These are phyloP conservation scores for Candida quercuum DNA, from an alignment of 805 yeast genomes.

Conservation along the genomic window DNA sequence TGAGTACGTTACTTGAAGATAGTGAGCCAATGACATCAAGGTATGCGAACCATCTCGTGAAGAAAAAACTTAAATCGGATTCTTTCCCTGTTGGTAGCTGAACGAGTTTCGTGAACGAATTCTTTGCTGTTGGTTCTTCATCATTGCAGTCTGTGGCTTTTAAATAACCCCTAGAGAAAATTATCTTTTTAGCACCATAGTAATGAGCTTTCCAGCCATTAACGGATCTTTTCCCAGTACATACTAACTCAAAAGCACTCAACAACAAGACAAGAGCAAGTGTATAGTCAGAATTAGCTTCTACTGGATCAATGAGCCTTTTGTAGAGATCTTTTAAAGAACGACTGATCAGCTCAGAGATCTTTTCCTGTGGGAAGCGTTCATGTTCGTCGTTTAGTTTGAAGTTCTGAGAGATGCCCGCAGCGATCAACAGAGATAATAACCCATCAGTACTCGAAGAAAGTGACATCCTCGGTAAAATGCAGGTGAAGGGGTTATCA, in stretches of 20 bases:
- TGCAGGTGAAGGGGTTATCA: conserved; percentile 60
- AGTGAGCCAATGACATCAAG: conserved; percentile 59
- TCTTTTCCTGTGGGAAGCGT: conserved; percentile 28
- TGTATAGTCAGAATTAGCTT: conserved; percentile 61
- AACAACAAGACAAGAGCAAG: conserved; percentile 56
- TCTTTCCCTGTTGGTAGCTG: conserved; percentile 15
- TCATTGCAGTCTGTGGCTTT: conserved; percentile 22
- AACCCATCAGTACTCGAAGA: conserved; percentile 47
- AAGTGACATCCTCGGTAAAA: conserved; percentile 67
- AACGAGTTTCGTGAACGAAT: conserved; percentile 8
- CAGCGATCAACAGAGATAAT: conserved; percentile 50
- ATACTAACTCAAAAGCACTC: conserved; percentile 48
- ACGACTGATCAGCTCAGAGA: conserved; percentile 48
- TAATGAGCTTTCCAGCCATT: conserved; percentile 58
- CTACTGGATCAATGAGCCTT: conserved; percentile 42
- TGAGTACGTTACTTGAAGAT: conserved; percentile 33
- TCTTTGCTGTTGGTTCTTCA: background rate
- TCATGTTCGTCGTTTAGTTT: conserved; percentile 17
- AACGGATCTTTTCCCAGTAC: conserved; percentile 30
- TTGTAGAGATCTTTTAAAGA: conserved; percentile 53
- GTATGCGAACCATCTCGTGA: conserved; percentile 66
- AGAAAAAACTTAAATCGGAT: conserved; percentile 37
- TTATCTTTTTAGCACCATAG: conserved; percentile 62
- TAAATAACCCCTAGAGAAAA: conserved; percentile 44
- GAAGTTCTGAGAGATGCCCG: conserved; percentile 37